phyloP scores from a whole-genome alignment of 108 stramenopile species.

The Cylindrotheca closterium region DNA sequence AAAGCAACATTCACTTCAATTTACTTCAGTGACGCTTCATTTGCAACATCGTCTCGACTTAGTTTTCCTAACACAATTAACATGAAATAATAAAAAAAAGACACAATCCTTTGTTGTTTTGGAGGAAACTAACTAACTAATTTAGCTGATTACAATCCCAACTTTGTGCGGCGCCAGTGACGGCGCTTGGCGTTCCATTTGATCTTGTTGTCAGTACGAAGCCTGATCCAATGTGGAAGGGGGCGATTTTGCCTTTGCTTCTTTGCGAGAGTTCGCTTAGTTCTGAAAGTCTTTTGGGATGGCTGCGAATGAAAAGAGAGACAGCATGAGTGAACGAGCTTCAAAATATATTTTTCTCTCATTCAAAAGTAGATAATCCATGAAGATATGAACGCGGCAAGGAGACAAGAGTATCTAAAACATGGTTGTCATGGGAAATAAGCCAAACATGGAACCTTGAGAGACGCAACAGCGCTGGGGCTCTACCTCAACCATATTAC shows the following conservation, averaged over 20 bases:
- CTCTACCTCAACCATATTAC: too few species aligned
- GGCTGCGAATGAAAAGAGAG: constrained; percentile 56
- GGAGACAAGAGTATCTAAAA: background rate
- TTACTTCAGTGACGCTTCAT: too few species aligned
- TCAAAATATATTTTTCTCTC: background rate
- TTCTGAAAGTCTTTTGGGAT: constrained; percentile 99
- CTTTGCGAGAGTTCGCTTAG: constrained; percentile 98
- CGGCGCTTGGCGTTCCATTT: constrained; percentile 99
- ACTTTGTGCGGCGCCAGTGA: constrained; percentile 99
- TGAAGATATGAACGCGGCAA: too few species aligned
- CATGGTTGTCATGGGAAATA: too few species aligned
- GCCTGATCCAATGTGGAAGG: constrained; percentile 99
- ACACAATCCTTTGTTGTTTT: too few species aligned
- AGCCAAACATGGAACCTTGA: too few species aligned
- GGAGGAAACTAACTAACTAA: background rate
- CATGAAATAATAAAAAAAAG: too few species aligned
- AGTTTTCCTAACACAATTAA: too few species aligned
- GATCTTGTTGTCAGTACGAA: constrained; percentile 97
- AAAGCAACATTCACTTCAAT: too few species aligned
- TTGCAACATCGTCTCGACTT: too few species aligned
- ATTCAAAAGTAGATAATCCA: background rate
- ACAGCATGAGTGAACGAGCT: background rate
- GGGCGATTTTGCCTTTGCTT: constrained; percentile 99
- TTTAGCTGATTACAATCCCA: constrained; percentile 90
- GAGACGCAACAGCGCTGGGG: too few species aligned